Percentiles rank a stretch among this genome's conserved stretches.
phyloP scores from a whole-genome alignment of 2,329 filamentous ascomycete species.

The Phyllachora maydis region DNA sequence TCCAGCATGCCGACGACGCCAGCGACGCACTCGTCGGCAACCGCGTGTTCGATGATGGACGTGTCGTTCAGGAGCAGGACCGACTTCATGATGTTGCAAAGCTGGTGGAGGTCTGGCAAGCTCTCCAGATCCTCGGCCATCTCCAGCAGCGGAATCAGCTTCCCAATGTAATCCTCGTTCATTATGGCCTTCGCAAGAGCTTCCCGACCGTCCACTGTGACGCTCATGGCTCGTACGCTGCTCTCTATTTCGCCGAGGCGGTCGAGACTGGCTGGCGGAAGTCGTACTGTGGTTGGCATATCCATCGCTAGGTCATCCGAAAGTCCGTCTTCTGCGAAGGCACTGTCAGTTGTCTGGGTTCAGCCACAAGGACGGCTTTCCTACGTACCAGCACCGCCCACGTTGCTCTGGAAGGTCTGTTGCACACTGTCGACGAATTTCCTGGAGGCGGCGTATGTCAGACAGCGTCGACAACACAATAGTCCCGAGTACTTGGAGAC shows the following conservation, averaged over 20 bases:
- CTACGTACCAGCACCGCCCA: conserved; percentile 38
- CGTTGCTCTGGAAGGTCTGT: conserved; percentile 46
- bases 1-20: conserved; percentile 91
- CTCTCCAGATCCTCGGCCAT: conserved; percentile 86
- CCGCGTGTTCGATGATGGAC: conserved; percentile 80
- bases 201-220: conserved; percentile 58
- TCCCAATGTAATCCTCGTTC: conserved; percentile 67
- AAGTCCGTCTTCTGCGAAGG: conserved; percentile 51
- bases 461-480: too few relatives aligned
- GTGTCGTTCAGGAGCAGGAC: conserved; percentile 90
- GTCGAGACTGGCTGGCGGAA: conserved; percentile 63
- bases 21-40: conserved; percentile 72
- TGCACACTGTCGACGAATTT: conserved; percentile 82
- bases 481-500: too few relatives aligned
- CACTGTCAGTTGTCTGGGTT: conserved; percentile 9
- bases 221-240: conserved; percentile 60
- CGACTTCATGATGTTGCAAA: conserved; percentile 97
- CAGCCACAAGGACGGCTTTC: background rate
- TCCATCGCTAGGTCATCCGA: conserved; percentile 76
- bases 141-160: conserved; percentile 67
- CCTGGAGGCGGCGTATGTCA: too few relatives aligned
- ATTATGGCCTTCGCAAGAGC: conserved; percentile 76
- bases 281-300: conserved; percentile 43
- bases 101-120: conserved; percentile 62
- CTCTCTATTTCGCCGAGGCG: conserved; percentile 72